Conservation (phyloP, 2,329 filamentous ascomycete species). For the Cryphonectria carpinicola region DNA sequence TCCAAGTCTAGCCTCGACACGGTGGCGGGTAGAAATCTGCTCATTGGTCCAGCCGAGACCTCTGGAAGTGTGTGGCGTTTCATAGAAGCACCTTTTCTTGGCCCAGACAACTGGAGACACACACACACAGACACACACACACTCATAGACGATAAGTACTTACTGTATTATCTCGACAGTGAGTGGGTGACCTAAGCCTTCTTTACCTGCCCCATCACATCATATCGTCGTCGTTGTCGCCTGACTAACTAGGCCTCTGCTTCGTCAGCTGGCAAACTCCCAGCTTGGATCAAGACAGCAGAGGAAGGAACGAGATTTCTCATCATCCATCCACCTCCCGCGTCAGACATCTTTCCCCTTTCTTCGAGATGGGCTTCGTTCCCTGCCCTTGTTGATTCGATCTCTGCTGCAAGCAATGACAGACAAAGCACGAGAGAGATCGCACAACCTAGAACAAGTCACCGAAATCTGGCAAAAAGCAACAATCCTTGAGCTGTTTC, state of each 20-base stretch:
- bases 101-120: slow-evolving; percentile 7
- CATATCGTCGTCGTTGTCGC: not conserved
- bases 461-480: not conserved
- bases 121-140: slow-evolving; percentile 2
- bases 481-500: not conserved
- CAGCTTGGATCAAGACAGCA: not conserved
- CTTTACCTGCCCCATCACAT: not conserved
- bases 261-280: not conserved
- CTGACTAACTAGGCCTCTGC: not conserved
- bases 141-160: not conserved
- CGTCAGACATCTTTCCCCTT: not conserved
- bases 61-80: slow-evolving; percentile 24
- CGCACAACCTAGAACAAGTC: not conserved
- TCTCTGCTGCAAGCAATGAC: not conserved
- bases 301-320: not conserved
- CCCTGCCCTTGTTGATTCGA: not conserved
- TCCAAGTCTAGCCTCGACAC: not conserved
- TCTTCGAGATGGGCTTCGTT: not conserved
- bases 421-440: not conserved
- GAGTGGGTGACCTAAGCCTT: not conserved
- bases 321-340: not conserved
- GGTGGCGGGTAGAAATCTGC: slow-evolving; percentile 16
- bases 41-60: slow-evolving; percentile 16
- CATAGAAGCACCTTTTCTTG: slow-evolving; percentile 21
- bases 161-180: not conserved